Base-by-base conservation (phyloP, 768 basidiomycete genomes). In the Clitopilus hobsonii region DNA sequence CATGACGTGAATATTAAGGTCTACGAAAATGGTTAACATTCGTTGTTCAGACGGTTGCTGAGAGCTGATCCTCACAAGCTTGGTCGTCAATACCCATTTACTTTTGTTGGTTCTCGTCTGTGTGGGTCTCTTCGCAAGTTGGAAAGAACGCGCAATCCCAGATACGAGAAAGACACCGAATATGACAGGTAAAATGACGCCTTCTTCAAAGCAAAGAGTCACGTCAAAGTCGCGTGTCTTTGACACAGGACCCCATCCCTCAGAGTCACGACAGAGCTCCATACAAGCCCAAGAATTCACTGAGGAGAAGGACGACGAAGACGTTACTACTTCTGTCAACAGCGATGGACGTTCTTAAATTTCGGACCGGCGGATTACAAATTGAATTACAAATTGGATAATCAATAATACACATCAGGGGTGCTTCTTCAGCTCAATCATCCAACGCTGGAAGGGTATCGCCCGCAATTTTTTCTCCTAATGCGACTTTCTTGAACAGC, bases 201-300 rank as follows among this genome's bases (percentile, higher is more conserved):
- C 87, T 58, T 92, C 87, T 61, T 95, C 88, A 59, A 88, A 90
- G 66, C 94, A 96, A 13, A 83, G 79, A 1, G 92, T 90, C 7
- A 86, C 59, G 66, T 95, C 94, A 65, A 93, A 91, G 13, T 78
- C 71, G 52, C 91, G 79, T 0, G 70, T 60, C 0, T 56, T 66
- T 0, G 91, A 93, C 16, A 84, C 69, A 14, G 78, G 71, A 7
- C 66, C 67, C 86, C 89, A 91, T 54, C 89, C 88, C 59, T 91
- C 86, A 7, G 55, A 38, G 62, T 86, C 78, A 48, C 66, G 74
- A 63, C 86, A 88, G 55, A 63, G 63, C 10, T 70, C 67, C 77
- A 79, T 80, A 18, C 48, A 10, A 38, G 49, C 11, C 41, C 10
- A 24, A n/a, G 51, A 8, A 11, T 20, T 45, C 24, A 51, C 18